Base-by-base conservation (phyloP, 1,284 basidiomycete species). In the Apiotrichum laibachii region DNA sequence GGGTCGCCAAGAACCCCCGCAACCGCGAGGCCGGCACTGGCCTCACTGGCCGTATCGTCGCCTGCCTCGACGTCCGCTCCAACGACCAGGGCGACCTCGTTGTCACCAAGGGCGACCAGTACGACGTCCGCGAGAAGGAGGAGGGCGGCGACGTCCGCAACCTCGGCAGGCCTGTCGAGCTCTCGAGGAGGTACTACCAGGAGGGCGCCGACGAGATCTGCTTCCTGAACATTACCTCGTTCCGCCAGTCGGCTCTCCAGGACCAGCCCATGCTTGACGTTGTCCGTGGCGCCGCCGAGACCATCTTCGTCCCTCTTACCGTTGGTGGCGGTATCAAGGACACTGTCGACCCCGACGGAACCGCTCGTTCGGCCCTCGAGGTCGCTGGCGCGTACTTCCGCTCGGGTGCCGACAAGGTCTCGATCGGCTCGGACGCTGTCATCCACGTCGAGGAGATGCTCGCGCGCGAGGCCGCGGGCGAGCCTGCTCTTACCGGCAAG, bases 321-420 rank as follows among this genome's bases (percentile, higher is more conserved):
- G 95, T 99, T 66, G 96, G 96, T 37, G 96, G 96, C 39, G 96
- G 96, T 0, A 99, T 99, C 82, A 95, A 93, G 79, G 94, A 98
- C 79, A 88, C 87, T 12, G 82, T 90, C 67, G 96, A 99, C 73
- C 96, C 96, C 0, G 95, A 99, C 75, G 95, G 95, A 39, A 96
- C 93, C 6, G 80, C 80, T 51, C 87, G 86, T 61, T 83, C 85
- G 19, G 96, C 96, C 26, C 83, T 96, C 57, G 93, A 99, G 77
- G 95, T 99, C 46, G 96, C 96, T 1, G 89, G 91, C 10, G 86
- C 88, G 15, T 99, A 99, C 80, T 99, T 99, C 81, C 87, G 96
- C 47, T 92, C 90, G 1, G 96, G 96, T 1, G 96, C 96, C 5
- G 96, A 99, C 81, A 99, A 97, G 81, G 72, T 80, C 44, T 94